These are phyloP conservation scores for Raphanus raphanistrum DNA, from an alignment of 345 rosid genomes.

Conservation along the genomic window DNA sequence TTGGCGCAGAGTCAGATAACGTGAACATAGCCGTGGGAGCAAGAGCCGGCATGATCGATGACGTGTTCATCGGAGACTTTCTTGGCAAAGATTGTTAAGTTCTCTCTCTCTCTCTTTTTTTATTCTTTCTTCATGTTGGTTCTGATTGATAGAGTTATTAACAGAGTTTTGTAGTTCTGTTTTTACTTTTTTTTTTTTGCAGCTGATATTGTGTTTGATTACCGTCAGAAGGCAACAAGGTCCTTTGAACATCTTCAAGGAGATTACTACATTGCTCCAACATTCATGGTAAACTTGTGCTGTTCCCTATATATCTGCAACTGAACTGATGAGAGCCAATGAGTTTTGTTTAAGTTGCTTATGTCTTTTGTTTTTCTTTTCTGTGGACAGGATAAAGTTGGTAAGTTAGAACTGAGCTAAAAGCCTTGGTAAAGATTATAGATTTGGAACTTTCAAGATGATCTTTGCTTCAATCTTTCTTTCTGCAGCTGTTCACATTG, in stretches of 20 bases:
- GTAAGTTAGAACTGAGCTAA: conserved; percentile 58
- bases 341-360: not conserved
- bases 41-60: conserved; percentile 71
- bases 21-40: conserved; percentile 90
- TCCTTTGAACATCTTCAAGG: conserved; percentile 90
- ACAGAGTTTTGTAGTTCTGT: not conserved
- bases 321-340: not conserved
- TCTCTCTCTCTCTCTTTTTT: not conserved
- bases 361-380: not conserved
- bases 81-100: conserved; percentile 82
- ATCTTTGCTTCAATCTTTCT: conserved; percentile 12
- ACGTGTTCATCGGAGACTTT: conserved; percentile 77
- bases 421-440: conserved; percentile 34
- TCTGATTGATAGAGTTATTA: not conserved
- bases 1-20: conserved; percentile 84
- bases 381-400: conserved; percentile 88
- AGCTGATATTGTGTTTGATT: conserved; percentile 97
- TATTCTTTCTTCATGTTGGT: not conserved
- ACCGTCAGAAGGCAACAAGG: conserved; percentile 86
- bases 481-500: conserved; percentile 75
- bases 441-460: conserved; percentile 11
- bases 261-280: conserved; percentile 89
- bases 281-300: conserved; percentile 55
- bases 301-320: not conserved
- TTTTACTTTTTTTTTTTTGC: conserved; percentile 19